Evolutionary conservation across 768 basidiomycete genomes (phyloP), one percentile per base, ranked within the genome.

Genomic region (Boletus sensibilis): DNA sequence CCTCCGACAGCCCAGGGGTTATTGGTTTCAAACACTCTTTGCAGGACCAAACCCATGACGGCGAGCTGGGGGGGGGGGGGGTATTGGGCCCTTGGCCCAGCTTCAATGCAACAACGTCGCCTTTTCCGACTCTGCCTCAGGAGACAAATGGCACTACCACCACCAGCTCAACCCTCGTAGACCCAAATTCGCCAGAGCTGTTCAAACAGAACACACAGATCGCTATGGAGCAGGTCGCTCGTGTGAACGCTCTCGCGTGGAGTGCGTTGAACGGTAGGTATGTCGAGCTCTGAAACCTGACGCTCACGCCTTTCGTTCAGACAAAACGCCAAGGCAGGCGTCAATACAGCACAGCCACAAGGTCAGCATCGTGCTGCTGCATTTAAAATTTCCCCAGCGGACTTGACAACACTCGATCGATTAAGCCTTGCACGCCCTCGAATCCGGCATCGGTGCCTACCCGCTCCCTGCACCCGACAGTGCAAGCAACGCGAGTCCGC

Each of bases 1-100:
- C 81, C 83, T 3, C 80, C 83, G 1, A 94, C 90, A 10, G 80
- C 84, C 84, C 84, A 90, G 1, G 86, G 79, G 60, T 86, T 86
- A 39, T 90, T 77, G 3, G 87, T 82, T 58, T 86, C 84, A 64
- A 94, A 94, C 4, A 94, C 87, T 31, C 78, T 78, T 57, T 88
- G 83, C 20, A 94, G 69, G 9, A 93, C 64, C 23, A 84, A 72
- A 0, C 85, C 88, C 57, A 94, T 87, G 14, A 92, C 70, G 16
- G 84, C 82, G 21, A 95, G 81, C 73, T 95, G 93, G n/a, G n/a
- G n/a, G n/a, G n/a, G n/a, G n/a, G n/a, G n/a, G n/a, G n/a, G n/a
- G n/a, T n/a, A n/a, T n/a, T 25, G 2, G 49, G 37, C 9, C 38
- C 58, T 4, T 50, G 64, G 38, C 50, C 60, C 27, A 50, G 52